phyloP scores from a whole-genome alignment of 495 filamentous ascomycete species.

The Penicillium flavigenum region DNA sequence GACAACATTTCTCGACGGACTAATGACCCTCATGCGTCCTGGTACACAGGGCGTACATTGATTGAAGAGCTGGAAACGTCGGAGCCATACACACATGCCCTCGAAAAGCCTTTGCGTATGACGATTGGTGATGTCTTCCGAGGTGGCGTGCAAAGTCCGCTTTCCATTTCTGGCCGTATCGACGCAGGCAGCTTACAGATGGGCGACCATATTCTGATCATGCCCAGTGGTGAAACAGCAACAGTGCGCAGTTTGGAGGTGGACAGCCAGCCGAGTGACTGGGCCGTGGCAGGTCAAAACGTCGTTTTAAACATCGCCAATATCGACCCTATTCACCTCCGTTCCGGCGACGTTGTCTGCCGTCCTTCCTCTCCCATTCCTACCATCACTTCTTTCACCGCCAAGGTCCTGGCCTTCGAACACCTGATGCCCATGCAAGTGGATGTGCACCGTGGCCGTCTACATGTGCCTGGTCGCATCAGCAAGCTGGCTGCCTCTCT shows the following conservation, averaged over 20 bases:
- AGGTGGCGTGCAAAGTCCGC: slow-evolving; percentile 67
- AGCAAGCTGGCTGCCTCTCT: slow-evolving; percentile 65
- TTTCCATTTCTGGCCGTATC: slow-evolving; percentile 82
- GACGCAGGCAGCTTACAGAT: slow-evolving; percentile 79
- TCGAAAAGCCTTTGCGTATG: slow-evolving; percentile 79
- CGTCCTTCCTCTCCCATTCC: slow-evolving; percentile 62
- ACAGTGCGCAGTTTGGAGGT: slow-evolving; percentile 75
- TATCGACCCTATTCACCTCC: slow-evolving; percentile 79
- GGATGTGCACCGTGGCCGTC: slow-evolving; percentile 80
- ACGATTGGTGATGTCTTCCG: slow-evolving; percentile 83
- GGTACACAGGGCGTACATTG: slow-evolving; percentile 79
- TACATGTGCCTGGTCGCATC: slow-evolving; percentile 77
- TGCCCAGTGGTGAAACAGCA: slow-evolving; percentile 78
- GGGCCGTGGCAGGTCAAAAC: slow-evolving; percentile 96
- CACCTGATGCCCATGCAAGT: slow-evolving; percentile 83
- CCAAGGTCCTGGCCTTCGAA: slow-evolving; percentile 87
- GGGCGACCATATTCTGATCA: slow-evolving; percentile 74
- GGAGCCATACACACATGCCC: slow-evolving; percentile 64
- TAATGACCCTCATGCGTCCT: slow-evolving; percentile 56
- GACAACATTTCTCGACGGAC: slow-evolving; percentile 74
- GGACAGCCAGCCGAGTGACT: slow-evolving; percentile 69
- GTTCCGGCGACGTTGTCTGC: slow-evolving; percentile 83
- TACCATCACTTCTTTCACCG: slow-evolving; percentile 66
- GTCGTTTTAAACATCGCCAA: slow-evolving; percentile 78
- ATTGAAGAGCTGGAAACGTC: slow-evolving; percentile 81